Evolutionary conservation across 257 asterid species (phyloP).

Genomic region (Plantago major): DNA sequence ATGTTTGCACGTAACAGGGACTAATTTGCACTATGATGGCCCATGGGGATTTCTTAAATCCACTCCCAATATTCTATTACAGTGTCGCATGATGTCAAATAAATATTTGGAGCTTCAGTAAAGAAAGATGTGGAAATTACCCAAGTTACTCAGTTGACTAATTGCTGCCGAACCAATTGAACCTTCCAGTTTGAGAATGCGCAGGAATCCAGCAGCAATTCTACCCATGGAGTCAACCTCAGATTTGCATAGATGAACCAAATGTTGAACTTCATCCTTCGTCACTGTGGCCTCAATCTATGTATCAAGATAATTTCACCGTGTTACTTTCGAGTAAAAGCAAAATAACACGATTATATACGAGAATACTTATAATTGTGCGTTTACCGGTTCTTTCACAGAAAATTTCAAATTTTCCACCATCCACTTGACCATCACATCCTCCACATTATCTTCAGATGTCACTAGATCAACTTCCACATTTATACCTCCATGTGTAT

Average conservation of each 20-base stretch:
- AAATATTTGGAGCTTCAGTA: neutral
- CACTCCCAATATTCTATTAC: neutral
- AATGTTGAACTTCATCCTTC: constrained; percentile 78
- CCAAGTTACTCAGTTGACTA: constrained; percentile 80
- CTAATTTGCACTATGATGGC: neutral
- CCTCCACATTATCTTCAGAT: constrained; percentile 54
- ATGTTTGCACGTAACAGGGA: too few species aligned
- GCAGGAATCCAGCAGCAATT: constrained; percentile 79
- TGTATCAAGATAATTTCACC: constrained; percentile 14
- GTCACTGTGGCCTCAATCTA: constrained; percentile 88
- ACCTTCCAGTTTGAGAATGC: constrained; percentile 85
- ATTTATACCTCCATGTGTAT: constrained; percentile 51
- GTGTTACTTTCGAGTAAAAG: constrained; percentile 11
- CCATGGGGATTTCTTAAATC: neutral
- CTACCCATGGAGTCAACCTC: constrained; percentile 93
- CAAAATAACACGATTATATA: constrained; percentile 11
- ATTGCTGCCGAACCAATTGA: constrained; percentile 79
- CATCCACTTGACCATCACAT: constrained; percentile 48
- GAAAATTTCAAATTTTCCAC: constrained; percentile 82
- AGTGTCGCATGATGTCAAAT: neutral
- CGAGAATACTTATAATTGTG: constrained; percentile 5
- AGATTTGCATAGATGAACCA: constrained; percentile 62
- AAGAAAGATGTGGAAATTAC: constrained; percentile 35
- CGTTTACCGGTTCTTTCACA: constrained; percentile 76
- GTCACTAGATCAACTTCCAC: constrained; percentile 66